Base-by-base conservation (phyloP, 106 monocot species). In the Allium cepa region DNA sequence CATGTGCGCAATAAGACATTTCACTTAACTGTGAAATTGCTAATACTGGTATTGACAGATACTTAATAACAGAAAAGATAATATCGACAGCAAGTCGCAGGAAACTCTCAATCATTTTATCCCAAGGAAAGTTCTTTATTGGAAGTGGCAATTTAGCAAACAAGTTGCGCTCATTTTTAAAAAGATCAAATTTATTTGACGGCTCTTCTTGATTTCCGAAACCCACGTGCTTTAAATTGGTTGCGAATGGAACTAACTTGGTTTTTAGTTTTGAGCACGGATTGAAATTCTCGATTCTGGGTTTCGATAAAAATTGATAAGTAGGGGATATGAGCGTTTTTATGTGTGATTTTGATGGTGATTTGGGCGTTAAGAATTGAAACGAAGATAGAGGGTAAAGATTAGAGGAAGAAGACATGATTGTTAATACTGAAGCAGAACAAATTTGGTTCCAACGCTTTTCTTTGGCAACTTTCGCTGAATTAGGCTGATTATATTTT, bases 1-100 rank as follows among this genome's bases (percentile, higher is more conserved):
- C 82, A 50, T 88, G 87, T 8, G 84, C 87, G 57, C 87, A 92
- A 49, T 88, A 92, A 11, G 92, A 92, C 87, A 92, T 88, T 78
- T 92, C 92, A 26, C 92, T 85, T 49, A 92, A 53, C 9, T 85
- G 88, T 1, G 92, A 80, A 10, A 92, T 10, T 15, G 73, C 82
- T 28, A 92, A 78, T 17, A 88, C 16, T 5, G 92, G 88, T 15
- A 85, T 10, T 27, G 45, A 73, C n/a, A 92, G 82, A 46, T 76
- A 92, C 74, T 83, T 92, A 0, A 46, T 71, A 7, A 92, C 92
- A 1, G 70, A 56, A 8, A 53, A 4, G 58, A 66, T 49, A 45
- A 92, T 85, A 18, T 69, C 85, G 17, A 77, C 51, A 0, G 81
- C 10, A 8, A 81, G 50, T 26, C 18, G 16, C 46, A 70, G 56